A percentile compares a stretch with the other conserved stretches of the same genome.
phyloP scores from a whole-genome alignment of 2,329 filamentous ascomycete genomes.

The Alternaria panax region DNA sequence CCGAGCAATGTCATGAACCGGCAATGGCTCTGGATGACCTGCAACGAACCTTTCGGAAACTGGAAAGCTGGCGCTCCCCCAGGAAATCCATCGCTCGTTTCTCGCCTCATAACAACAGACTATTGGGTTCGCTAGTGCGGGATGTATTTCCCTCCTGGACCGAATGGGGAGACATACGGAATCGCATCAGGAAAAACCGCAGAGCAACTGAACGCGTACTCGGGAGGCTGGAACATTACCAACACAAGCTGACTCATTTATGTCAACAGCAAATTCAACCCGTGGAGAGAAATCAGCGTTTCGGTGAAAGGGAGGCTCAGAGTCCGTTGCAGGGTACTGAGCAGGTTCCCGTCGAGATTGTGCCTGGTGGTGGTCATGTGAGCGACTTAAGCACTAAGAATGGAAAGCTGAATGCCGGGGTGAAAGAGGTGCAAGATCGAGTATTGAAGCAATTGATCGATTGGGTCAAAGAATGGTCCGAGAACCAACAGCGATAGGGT shows the following conservation, averaged over 20 bases:
- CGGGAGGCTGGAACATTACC: not conserved
- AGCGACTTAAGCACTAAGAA: not conserved
- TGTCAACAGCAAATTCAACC: not conserved
- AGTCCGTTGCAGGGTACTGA: not conserved
- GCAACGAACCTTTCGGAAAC: slow-evolving; percentile 1
- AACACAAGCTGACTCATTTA: not conserved
- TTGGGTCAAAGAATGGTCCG: not conserved
- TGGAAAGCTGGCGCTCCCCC: not conserved
- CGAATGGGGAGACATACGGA: not conserved
- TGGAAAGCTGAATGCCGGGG: not conserved
- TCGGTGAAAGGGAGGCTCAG: not conserved
- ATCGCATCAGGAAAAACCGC: not conserved
- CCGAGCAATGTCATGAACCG: not conserved
- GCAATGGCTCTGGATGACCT: not conserved
- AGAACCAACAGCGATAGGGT: not conserved
- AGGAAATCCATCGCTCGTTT: not conserved
- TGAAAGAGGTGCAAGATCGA: not conserved
- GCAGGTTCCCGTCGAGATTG: not conserved
- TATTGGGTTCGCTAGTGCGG: not conserved
- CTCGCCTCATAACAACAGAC: not conserved
- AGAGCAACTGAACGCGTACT: not conserved
- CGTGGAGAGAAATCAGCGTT: not conserved
- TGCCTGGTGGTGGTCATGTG: not conserved
- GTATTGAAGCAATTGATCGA: not conserved
- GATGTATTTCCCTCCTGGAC: not conserved